phyloP scores from a whole-genome alignment of 2,329 filamentous ascomycete species.

The Aspergillus carbonarius region DNA sequence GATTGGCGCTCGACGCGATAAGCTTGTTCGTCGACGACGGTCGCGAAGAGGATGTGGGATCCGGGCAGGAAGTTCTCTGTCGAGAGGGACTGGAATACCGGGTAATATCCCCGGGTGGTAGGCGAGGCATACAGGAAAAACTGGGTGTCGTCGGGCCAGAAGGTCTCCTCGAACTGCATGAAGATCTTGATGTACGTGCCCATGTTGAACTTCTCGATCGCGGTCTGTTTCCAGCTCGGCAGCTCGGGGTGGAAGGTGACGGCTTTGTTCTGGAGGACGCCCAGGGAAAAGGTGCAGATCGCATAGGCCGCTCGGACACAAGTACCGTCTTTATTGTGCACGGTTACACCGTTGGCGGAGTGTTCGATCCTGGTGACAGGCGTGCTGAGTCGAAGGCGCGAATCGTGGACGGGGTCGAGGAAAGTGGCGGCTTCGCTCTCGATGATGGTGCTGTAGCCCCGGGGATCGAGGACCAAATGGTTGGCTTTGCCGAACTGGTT shows the following conservation, averaged over 20 bases:
- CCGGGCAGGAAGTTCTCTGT: slow-evolving; percentile 58
- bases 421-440: slow-evolving; percentile 59
- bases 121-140: slow-evolving; percentile 56
- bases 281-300: slow-evolving; percentile 66
- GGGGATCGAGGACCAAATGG: slow-evolving; percentile 60
- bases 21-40: slow-evolving; percentile 57
- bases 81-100: slow-evolving; percentile 65
- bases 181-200: slow-evolving; percentile 74
- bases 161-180: slow-evolving; percentile 65
- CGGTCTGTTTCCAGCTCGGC: slow-evolving; percentile 63
- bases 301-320: slow-evolving; percentile 63
- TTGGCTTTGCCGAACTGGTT: slow-evolving; percentile 63
- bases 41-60: slow-evolving; percentile 66
- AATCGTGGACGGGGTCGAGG: slow-evolving; percentile 50
- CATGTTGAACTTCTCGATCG: slow-evolving; percentile 66
- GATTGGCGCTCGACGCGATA: slow-evolving; percentile 60
- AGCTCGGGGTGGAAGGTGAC: slow-evolving; percentile 60
- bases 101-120: slow-evolving; percentile 52
- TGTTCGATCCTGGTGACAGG: slow-evolving; percentile 58
- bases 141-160: slow-evolving; percentile 60
- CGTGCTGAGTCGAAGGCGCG: slow-evolving; percentile 59
- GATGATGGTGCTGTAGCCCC: slow-evolving; percentile 62
- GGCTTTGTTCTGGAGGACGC: slow-evolving; percentile 63
- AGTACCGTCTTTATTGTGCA: slow-evolving; percentile 54
- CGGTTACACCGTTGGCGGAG: slow-evolving; percentile 51